Conservation (phyloP, 805 yeast genomes). For the Wickerhamomyces subpelliculosus region DNA sequence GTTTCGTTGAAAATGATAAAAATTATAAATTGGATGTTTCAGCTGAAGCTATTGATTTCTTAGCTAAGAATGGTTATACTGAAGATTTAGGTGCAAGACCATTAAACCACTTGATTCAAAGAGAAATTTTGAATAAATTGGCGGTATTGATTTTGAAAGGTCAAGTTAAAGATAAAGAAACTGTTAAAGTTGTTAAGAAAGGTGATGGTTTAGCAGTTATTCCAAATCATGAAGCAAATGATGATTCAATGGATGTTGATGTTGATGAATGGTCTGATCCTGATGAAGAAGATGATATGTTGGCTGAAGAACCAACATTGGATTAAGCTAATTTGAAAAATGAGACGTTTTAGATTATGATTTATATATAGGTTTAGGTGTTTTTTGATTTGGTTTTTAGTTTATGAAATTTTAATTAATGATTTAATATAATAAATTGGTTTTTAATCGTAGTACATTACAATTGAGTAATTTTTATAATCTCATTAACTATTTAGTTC, state of each 20-base stretch:
- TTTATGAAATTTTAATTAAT: too few relatives aligned
- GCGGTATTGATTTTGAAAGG: conserved; percentile 87
- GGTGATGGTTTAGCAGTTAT: conserved; percentile 66
- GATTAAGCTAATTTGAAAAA: not conserved
- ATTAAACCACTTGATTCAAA: conserved; percentile 84
- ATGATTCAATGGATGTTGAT: conserved; percentile 44
- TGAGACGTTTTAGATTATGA: too few relatives aligned
- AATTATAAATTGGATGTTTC: conserved; percentile 65
- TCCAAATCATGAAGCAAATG: conserved; percentile 73
- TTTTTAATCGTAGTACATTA: too few relatives aligned
- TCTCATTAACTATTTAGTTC: too few relatives aligned
- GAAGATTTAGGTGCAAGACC: conserved; percentile 96
- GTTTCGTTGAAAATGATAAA: conserved; percentile 84
- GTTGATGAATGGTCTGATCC: conserved; percentile 55
- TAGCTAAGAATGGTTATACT: conserved; percentile 84
- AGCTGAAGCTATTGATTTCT: conserved; percentile 70
- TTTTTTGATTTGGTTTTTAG: too few relatives aligned
- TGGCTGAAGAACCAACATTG: not conserved
- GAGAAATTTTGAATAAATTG: conserved; percentile 76
- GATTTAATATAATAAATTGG: too few relatives aligned
- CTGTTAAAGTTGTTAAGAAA: conserved; percentile 53
- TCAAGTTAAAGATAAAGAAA: conserved; percentile 83
- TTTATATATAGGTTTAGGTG: too few relatives aligned
- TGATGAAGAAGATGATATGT: conserved; percentile 44
- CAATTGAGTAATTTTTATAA: too few relatives aligned